Base-by-base conservation (phyloP, 306 rosid genomes). In the Coriaria nepalensis region DNA sequence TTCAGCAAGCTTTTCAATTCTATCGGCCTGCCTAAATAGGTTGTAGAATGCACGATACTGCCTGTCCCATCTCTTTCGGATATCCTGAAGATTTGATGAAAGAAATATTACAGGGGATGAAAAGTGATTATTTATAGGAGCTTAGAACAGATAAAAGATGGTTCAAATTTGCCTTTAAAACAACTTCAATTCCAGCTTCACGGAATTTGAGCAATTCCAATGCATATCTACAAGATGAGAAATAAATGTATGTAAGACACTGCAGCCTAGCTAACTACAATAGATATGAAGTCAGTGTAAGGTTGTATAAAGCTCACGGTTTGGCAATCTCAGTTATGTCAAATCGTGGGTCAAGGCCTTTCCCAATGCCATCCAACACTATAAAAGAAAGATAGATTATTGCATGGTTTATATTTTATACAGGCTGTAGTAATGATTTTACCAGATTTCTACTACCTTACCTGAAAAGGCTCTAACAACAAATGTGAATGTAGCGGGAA, bases 401-500 rank as follows among this genome's bases (percentile, higher is more conserved):
- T 53, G 49, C 43, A 40, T 20, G 42, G 55, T 50, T 52, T 57
- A 60, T 9, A n/a, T 37, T 9, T 52, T 44, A 41, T 49, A 54
- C 7, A 39, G n/a, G 56, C 63, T n/a, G 41, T 36, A 41, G 53
- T 52, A 56, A 60, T 35, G 6, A 35, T 51, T 47, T 34, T 52
- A 47, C 45, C 44, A 55, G 43, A 57, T 50, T 57, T 36, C n/a
- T 53, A 9, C 53, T 45, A 51, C 43, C 56, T 46, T 62, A 90
- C 98, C 98, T 59, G 98, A 90, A 74, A 90, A 90, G 63, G 98
- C 95, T 78, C 98, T 83, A 63, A 90, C 98, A 77, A 90, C 98
- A 61, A 90, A 90, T 56, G 98, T 90, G 79, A 90, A 90, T 53
- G 98, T 90, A n/a, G 98, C 98, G 43, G 98, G 98, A 68, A 90